A percentile compares a stretch with the other conserved stretches of the same genome.
Evolutionary conservation across 257 asterid species (phyloP).

Genomic region (Rhazya stricta): DNA sequence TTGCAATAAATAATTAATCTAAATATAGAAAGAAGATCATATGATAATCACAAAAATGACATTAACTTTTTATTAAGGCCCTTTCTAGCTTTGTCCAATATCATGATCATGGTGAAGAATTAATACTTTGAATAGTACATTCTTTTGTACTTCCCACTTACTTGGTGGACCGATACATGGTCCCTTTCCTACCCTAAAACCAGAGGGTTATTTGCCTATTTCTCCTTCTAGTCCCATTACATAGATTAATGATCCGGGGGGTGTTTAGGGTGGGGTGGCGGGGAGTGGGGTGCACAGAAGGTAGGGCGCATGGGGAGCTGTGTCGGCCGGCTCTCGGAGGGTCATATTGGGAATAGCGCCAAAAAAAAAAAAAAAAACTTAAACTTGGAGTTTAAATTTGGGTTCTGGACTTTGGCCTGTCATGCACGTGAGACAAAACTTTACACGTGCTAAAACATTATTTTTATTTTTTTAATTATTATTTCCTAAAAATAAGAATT

Average conservation of each 20-base stretch:
- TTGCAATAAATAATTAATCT: neutral
- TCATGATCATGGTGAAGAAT: neutral
- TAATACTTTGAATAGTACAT: neutral
- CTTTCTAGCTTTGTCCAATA: neutral
- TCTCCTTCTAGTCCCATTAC: neutral
- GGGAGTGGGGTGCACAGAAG: neutral
- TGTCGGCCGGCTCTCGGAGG: constrained; percentile 44
- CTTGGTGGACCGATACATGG: neutral
- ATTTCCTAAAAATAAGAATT: neutral
- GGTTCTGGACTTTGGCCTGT: constrained; percentile 9
- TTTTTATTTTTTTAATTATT: no score
- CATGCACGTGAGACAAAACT: constrained; percentile 24
- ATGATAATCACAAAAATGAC: neutral
- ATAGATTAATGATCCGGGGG: no score
- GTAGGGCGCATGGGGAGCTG: constrained; percentile 15
- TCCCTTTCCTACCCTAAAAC: neutral
- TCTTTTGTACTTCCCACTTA: constrained; percentile 3
- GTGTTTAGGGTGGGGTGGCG: no score
- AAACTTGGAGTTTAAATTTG: constrained; percentile 18
- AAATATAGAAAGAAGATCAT: neutral
- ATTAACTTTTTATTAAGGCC: neutral
- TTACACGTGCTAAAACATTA: constrained; percentile 21
- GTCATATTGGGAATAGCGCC: constrained; percentile 22
- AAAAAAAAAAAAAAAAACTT: neutral
- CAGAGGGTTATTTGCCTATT: neutral